These are phyloP conservation scores for Rhizopus delemar DNA, from an alignment of 371 early-diverging fungal genomes.

Conservation along the genomic window DNA sequence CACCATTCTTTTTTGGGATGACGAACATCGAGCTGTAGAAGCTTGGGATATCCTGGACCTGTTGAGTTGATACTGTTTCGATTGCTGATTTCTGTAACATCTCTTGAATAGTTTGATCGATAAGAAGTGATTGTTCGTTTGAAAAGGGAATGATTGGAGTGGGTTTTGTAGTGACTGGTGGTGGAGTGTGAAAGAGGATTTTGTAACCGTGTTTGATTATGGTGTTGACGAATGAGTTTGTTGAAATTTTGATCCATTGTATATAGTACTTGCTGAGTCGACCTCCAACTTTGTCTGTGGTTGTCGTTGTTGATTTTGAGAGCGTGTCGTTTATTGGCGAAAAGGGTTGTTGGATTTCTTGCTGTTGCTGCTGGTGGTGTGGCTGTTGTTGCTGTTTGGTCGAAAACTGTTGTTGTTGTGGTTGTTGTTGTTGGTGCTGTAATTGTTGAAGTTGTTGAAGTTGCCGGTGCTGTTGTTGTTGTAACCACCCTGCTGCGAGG, in stretches of 20 bases:
- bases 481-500: conserved; percentile 25
- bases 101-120: conserved; percentile 5
- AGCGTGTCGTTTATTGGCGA: conserved; percentile 5
- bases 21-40: conserved; percentile 29
- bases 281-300: conserved; percentile 19
- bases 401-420: too few relatives aligned
- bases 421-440: too few relatives aligned
- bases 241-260: conserved; percentile 9
- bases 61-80: background rate
- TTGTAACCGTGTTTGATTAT: conserved; percentile 3
- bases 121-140: background rate
- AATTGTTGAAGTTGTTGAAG: background rate
- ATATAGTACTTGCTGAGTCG: conserved; percentile 10
- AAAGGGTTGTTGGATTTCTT: conserved; percentile 9
- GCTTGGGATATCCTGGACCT: background rate
- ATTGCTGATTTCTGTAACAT: conserved; percentile 14
- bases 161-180: conserved; percentile 1
- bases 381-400: too few relatives aligned
- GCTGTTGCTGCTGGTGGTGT: background rate
- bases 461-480: conserved; percentile 7
- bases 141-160: background rate
- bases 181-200: conserved; percentile 1
- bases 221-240: conserved; percentile 3
- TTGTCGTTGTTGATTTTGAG: too few relatives aligned
- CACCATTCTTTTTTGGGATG: conserved; percentile 29